A percentile compares a stretch with the other conserved stretches of the same genome.
phyloP scores from a whole-genome alignment of 352 stramenopile genomes.

The Thraustochytrium striatum region DNA sequence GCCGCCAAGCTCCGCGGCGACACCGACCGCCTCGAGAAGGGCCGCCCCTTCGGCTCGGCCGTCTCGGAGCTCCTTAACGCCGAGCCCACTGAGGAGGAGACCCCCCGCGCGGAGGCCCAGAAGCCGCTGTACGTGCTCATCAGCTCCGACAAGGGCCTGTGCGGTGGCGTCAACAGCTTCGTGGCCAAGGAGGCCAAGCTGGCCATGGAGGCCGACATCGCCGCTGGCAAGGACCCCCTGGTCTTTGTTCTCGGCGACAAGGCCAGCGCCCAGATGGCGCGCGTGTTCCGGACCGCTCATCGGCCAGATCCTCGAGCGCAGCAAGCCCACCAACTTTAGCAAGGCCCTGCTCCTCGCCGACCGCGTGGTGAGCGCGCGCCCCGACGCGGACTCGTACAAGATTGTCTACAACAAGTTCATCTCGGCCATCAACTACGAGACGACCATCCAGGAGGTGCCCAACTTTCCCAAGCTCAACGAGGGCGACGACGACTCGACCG shows the following conservation, averaged over 20 bases:
- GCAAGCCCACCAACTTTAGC: conserved; percentile 83
- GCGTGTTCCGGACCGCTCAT: conserved; percentile 69
- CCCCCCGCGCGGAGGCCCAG: conserved; percentile 61
- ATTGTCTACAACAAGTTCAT: conserved; percentile 96
- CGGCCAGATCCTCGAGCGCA: conserved; percentile 54
- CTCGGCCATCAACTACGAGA: conserved; percentile 90
- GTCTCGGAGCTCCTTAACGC: conserved; percentile 65
- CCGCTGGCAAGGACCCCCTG: conserved; percentile 68
- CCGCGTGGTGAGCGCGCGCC: conserved; percentile 61
- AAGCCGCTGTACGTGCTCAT: conserved; percentile 89
- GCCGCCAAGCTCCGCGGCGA: conserved; percentile 97
- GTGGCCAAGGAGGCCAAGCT: conserved; percentile 81
- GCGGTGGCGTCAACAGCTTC: conserved; percentile 95
- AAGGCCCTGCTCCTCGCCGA: conserved; percentile 84
- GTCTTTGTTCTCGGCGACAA: conserved; percentile 95
- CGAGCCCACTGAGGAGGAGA: conserved; percentile 71
- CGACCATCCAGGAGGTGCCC: conserved; percentile 78
- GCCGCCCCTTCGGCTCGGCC: conserved; percentile 68
- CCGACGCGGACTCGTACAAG: conserved; percentile 87
- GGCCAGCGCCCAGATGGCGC: conserved; percentile 83
- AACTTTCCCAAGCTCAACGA: conserved; percentile 61
- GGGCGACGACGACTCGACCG: conserved; percentile 58
- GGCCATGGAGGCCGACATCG: conserved; percentile 66
- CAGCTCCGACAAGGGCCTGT: conserved; percentile 95
- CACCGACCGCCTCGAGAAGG: conserved; percentile 77